Evolutionary conservation across 768 basidiomycete genomes (phyloP).

Genomic region (Leucocoprinus birnbaumii): DNA sequence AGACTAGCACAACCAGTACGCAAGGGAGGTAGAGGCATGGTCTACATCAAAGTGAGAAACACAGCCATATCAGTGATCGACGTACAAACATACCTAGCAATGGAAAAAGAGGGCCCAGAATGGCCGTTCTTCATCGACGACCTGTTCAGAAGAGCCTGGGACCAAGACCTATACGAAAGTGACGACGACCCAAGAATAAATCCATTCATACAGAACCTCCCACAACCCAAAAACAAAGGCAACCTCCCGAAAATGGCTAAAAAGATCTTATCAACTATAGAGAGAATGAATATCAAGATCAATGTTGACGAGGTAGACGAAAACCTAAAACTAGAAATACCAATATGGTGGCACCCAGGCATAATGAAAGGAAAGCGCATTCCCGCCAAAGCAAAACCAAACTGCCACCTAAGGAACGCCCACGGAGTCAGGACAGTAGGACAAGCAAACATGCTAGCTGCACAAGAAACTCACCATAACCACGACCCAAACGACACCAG

Average conservation of each 20-base stretch:
- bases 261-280: conserved; percentile 18
- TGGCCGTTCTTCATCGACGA: not conserved
- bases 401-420: conserved; percentile 14
- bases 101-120: too few species aligned
- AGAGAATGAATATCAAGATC: conserved; percentile 16
- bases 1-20: too few species aligned
- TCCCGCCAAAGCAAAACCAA: conserved; percentile 2
- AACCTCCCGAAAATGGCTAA: conserved; percentile 14
- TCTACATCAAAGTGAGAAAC: too few species aligned
- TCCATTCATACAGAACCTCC: not conserved
- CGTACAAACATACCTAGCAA: too few species aligned
- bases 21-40: too few species aligned
- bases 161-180: not conserved
- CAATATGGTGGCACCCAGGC: conserved; percentile 30
- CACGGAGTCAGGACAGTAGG: conserved; percentile 15
- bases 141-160: not conserved
- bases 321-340: conserved; percentile 15
- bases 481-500: not conserved
- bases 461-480: not conserved
- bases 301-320: conserved; percentile 14
- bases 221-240: not conserved
- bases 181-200: not conserved
- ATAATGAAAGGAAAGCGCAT: not conserved
- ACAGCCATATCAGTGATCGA: too few species aligned
- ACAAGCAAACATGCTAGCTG: conserved; percentile 8